Base-by-base conservation (phyloP, 768 basidiomycete species). In the Lactarius pseudohatsudake region DNA sequence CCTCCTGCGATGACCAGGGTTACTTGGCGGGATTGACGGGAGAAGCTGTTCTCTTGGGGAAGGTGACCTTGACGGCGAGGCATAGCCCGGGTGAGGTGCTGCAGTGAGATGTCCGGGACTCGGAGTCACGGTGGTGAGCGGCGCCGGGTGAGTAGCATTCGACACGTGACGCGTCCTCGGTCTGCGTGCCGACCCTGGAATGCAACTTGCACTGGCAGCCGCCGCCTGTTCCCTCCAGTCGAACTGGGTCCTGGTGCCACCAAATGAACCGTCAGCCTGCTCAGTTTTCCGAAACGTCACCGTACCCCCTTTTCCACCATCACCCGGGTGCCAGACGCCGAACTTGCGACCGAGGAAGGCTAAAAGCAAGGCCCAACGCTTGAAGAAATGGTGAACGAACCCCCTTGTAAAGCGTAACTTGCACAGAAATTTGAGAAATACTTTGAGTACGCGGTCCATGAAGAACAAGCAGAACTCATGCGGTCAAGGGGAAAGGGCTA, bases 281-380 rank as follows among this genome's bases (percentile, higher is more conserved):
- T 60, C 59, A 15, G 30, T n/a, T 7, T 10, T 28, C 15, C 6
- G 40, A 36, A 28, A 41, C 50, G 64, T 20, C 40, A 38, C 28
- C 34, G 34, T 34, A 50, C 30, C 34, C n/a, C n/a, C 6, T 32
- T 57, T 63, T 4, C 18, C 13, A 2, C 18, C 11, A 10, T 6
- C 22, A 13, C 50, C 9, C 13, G n/a, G 43, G 13, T 40, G 53
- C 54, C 53, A 65, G 6, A 15, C 8, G 13, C 30, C 16, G 11
- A 61, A 61, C 53, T 26, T 56, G 41, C 59, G 64, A 60, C 59
- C 22, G 4, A 65, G 59, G 41, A 56, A 26, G 22, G 59, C 13
- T 30, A 65, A 65, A 32, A 56, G 26, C 32, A 50, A 50, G 18
- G 43, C 45, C 54, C 55, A 56, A 34, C 26, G 54, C 55, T 2